Evolutionary conservation across 768 basidiomycete genomes (phyloP).

Genomic region (Podaxis mareebaensis): DNA sequence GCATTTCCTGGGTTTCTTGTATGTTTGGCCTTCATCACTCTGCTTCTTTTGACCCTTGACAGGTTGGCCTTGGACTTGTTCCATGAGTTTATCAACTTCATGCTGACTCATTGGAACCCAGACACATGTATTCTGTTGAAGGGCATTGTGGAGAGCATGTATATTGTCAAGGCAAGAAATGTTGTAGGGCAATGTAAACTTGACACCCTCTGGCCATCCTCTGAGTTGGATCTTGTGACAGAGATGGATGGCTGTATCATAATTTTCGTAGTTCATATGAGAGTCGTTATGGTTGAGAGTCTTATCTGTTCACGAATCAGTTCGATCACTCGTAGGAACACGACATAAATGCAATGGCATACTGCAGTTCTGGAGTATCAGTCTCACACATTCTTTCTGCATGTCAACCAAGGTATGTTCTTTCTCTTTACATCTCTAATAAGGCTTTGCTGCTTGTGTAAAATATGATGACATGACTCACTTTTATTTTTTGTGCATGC

Average conservation of each 20-base stretch:
- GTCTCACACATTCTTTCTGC: no score
- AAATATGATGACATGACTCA: background rate
- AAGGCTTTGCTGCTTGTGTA: background rate
- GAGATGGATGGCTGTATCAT: background rate
- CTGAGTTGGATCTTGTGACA: background rate
- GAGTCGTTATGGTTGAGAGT: no score
- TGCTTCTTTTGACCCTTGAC: no score
- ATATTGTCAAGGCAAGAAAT: background rate
- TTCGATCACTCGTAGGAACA: no score
- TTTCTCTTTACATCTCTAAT: background rate
- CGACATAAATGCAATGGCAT: no score
- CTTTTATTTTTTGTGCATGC: background rate
- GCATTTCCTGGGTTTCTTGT: no score
- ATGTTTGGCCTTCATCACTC: no score
- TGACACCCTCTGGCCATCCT: background rate
- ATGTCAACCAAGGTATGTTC: background rate
- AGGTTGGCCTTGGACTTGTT: no score
- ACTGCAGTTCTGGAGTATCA: no score
- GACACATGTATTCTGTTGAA: background rate
- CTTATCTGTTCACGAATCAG: no score
- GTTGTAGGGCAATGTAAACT: background rate
- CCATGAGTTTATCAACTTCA: background rate
- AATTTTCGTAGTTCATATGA: no score
- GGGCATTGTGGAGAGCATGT: background rate
- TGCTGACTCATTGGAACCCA: background rate